Percentiles rank a stretch among this genome's conserved stretches.
Evolutionary conservation across 148 eudicot species (phyloP).

Genomic region (Nepenthes mirabilis): DNA sequence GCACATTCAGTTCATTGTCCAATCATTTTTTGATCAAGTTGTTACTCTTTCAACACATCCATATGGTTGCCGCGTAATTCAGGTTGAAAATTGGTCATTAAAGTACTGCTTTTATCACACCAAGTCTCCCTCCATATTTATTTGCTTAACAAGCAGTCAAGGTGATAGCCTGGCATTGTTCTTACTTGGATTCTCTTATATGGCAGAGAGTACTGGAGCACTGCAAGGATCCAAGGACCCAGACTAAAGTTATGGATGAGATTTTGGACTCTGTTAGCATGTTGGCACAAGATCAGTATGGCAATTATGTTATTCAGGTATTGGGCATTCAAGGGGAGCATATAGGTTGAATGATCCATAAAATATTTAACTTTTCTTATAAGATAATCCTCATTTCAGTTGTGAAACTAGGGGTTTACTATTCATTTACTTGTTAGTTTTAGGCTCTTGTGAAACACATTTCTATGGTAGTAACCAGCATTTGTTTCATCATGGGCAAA

Average conservation of each 20-base stretch:
- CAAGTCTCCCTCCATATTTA: neutral
- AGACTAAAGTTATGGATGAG: constrained; percentile 89
- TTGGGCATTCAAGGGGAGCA: no score
- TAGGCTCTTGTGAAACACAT: no score
- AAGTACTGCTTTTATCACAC: neutral
- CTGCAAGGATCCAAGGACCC: constrained; percentile 62
- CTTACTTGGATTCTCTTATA: neutral
- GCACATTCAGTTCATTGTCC: constrained; percentile 70
- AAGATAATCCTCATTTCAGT: no score
- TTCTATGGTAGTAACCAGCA: no score
- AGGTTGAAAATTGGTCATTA: constrained; percentile 28
- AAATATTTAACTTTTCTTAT: no score
- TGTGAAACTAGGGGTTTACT: no score
- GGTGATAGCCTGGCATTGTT: neutral
- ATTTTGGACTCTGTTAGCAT: constrained; percentile 71
- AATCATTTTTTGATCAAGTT: constrained; percentile 89
- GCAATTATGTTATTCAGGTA: constrained; percentile 98
- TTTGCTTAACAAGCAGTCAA: neutral
- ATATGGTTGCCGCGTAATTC: constrained; percentile 97
- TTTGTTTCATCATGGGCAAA: no score
- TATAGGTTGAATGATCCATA: no score
- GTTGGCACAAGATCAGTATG: constrained; percentile 97
- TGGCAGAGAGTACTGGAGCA: constrained; percentile 89
- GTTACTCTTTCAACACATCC: constrained; percentile 93
- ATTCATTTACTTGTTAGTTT: no score